Evolutionary conservation across 208 protist genomes (phyloP), one percentile per base, ranked within the genome.

Genomic region (Phytomonas sp.): DNA sequence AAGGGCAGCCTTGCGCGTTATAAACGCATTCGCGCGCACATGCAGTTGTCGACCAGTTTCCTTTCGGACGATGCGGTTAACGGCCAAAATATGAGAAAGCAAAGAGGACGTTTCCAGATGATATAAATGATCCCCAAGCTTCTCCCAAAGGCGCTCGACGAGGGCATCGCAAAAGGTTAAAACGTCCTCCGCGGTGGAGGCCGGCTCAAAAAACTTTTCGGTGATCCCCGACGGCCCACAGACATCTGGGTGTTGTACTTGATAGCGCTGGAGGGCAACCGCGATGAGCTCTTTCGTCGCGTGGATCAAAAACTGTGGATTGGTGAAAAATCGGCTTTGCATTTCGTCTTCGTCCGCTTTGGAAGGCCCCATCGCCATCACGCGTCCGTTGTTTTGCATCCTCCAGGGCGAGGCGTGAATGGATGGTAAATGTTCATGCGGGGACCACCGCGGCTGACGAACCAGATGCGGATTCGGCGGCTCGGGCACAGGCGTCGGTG

Each of bases 401-500:
- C 86, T 79, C 92, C 92, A 97, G 66, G 87, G 86, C 7, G 92
- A 92, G 69, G 75, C 73, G 77, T 93, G 87, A 16, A 92, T 56
- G 12, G 85, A 94, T 16, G 81, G 80, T 29, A 77, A 78, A 63
- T 94, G 86, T 70, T 94, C 83, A 72, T 91, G 82, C 19, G 91
- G 89, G 29, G 83, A 64, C 89, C 88, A 96, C 23, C 80, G 77
- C 0, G 87, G 86, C 11, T 81, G 79, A 11, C 77, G 79, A 59
- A 90, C 79, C 16, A 95, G 74, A 64, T 97, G 86, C 63, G 92
- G 88, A 76, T 95, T 94, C 42, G 92, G 88, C 70, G 92, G 92
- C 81, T 97, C 88, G 14, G 89, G 89, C 66, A 97, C 87, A 31
- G 92, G 92, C 60, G 92, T 95, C 67, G 92, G 92, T 49, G 87